Base-by-base conservation (phyloP, 139 green algal species). In the Zygnema cylindricum region DNA sequence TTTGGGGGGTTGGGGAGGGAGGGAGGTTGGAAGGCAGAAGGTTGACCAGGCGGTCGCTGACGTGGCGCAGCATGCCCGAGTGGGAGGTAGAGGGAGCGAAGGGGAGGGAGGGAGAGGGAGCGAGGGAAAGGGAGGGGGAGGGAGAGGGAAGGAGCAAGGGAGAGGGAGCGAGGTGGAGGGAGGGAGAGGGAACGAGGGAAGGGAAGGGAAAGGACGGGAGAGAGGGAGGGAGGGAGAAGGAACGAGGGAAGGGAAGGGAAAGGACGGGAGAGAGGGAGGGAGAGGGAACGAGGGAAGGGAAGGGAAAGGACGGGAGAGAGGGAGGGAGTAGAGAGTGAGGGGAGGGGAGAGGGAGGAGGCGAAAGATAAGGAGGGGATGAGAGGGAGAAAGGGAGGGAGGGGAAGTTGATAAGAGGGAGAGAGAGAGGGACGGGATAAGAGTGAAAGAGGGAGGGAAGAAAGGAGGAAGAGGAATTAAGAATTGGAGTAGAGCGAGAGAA, bases 61-160 rank as follows among this genome's bases (percentile, higher is more conserved):
- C 89, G 81, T 91, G 86, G 40, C 81, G 63, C 39, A 90, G 86
- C 57, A 91, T 89, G 40, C 86, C 81, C 7, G n/a, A n/a, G n/a
- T n/a, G n/a, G n/a, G n/a, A n/a, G 7, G 33, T 57, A n/a, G 77
- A 89, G n/a, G 89, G 75, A 69, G 84, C 71, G 35, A 3, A 39
- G 35, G 35, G 7, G 30, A 36, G 33, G 77, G 35, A 35, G 55
- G 3, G 77, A 33, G 33, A 79, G 71, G 16, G 36, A 16, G 36
- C 42, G 30, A n/a, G 57, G 57, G 36, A 79, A 11, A 42, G 71
- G 36, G 36, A 79, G 38, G 35, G 71, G 11, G 35, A 42, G 71
- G 32, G 54, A 2, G 69, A 2, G 69, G 76, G 35, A 35, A 54
- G 76, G 3, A 2, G 35, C 32, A 54, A 35, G 35, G 32, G 35